Evolutionary conservation across 2,329 filamentous ascomycete genomes (phyloP).

Genomic region (Leptoxyphium fumago): DNA sequence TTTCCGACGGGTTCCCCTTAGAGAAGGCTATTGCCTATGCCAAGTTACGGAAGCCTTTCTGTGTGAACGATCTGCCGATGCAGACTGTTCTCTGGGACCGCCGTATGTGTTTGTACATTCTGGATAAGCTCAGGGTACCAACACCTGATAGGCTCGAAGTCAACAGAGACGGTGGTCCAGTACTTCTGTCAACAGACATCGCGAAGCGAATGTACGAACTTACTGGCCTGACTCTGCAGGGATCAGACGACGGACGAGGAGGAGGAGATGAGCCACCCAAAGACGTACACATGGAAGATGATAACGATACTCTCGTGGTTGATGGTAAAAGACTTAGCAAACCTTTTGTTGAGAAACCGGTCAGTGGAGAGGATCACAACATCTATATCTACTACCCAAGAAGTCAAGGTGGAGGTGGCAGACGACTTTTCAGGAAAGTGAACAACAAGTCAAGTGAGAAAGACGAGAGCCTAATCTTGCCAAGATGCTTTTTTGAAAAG

Average conservation of each 20-base stretch:
- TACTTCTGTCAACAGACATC: slow-evolving; percentile 61
- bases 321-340: slow-evolving; percentile 73
- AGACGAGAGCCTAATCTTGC: slow-evolving; percentile 59
- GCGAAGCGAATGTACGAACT: slow-evolving; percentile 66
- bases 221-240: slow-evolving; percentile 61
- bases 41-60: slow-evolving; percentile 84
- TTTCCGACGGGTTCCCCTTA: slow-evolving; percentile 90
- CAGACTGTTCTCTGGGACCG: slow-evolving; percentile 95
- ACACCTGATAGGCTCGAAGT: slow-evolving; percentile 83
- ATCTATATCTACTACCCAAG: slow-evolving; percentile 95
- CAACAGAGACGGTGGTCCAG: slow-evolving; percentile 80
- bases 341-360: slow-evolving; percentile 95
- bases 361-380: slow-evolving; percentile 97
- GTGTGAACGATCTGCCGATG: slow-evolving; percentile 95
- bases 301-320: slow-evolving; percentile 75
- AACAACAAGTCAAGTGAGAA: slow-evolving; percentile 98
- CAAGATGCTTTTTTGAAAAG: slow-evolving; percentile 67
- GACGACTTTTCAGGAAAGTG: slow-evolving; percentile 88
- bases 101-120: slow-evolving; percentile 69
- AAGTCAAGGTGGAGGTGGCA: slow-evolving; percentile 71
- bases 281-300: slow-evolving; percentile 73
- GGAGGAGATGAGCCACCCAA: slow-evolving; percentile 42
- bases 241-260: slow-evolving; percentile 51
- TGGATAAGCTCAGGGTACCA: slow-evolving; percentile 79
- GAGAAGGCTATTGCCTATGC: slow-evolving; percentile 96